phyloP scores from a whole-genome alignment of 169 alveolate genomes.

The Plasmodium malariae region DNA sequence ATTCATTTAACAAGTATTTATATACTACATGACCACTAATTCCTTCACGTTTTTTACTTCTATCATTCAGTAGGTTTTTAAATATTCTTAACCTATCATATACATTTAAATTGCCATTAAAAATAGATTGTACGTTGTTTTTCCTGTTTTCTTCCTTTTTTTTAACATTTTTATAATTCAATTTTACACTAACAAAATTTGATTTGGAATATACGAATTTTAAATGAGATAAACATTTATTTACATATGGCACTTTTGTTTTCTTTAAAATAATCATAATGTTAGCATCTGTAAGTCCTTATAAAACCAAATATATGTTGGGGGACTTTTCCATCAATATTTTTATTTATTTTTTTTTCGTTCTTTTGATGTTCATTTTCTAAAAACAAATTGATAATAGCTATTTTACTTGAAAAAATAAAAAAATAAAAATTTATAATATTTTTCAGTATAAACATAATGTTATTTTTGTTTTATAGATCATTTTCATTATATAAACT shows the following conservation, averaged over 20 bases:
- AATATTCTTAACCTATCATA: constrained; percentile 43
- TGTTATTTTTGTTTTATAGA: background rate
- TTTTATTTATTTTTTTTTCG: background rate
- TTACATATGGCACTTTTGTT: constrained; percentile 20
- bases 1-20: constrained; percentile 60
- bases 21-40: constrained; percentile 22
- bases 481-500: background rate
- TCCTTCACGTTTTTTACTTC: constrained; percentile 39
- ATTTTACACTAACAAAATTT: constrained; percentile 51
- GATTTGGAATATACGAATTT: constrained; percentile 37
- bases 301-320: constrained; percentile 13
- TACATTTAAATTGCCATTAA: constrained; percentile 26
- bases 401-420: background rate
- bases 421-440: background rate
- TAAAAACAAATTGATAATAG: constrained; percentile 10
- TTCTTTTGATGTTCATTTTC: constrained; percentile 22
- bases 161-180: constrained; percentile 30
- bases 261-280: constrained; percentile 56
- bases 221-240: constrained; percentile 19
- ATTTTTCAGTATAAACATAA: background rate
- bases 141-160: constrained; percentile 7
- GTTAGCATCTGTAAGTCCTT: constrained; percentile 7
- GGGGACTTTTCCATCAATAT: background rate
- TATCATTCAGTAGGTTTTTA: constrained; percentile 46
- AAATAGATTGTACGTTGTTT: constrained; percentile 14